Base-by-base conservation (phyloP, 768 basidiomycete species). In the Panellus pusillus region DNA sequence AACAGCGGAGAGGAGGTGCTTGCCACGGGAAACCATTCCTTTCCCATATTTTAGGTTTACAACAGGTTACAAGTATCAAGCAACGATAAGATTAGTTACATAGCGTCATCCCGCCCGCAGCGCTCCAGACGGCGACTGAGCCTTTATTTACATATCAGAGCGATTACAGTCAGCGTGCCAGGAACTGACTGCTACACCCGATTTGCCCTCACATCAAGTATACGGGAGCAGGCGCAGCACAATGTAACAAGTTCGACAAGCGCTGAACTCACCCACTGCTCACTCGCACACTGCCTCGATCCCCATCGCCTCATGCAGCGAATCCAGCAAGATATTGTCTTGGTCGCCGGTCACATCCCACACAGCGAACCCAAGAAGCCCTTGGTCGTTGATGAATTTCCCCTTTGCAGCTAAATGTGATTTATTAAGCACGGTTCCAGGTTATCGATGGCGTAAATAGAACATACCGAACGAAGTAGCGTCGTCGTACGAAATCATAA, bases 301-400 rank as follows among this genome's bases (percentile, higher is more conserved):
- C 11, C 59, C 59, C 52, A 61, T 61, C 39, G 58, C 66, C 71
- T 54, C 61, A 73, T 77, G 63, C 40, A 89, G 85, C 6, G 87
- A 72, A 65, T 87, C 74, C 4, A 89, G 70, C 40, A 90, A 71
- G n/a, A 79, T 74, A 61, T 88, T 75, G n/a, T 82, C 58, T 45
- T 69, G 75, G 64, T 89, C 89, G 4, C 84, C 84, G 28, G 79
- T 84, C 42, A 84, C 78, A 64, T 89, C 84, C 87, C 87, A 89
- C 68, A 86, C 79, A 1, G 82, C 71, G 66, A 89, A 89, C 4
- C 89, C 89, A 52, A 70, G 72, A 15, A 91, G 68, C 7, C 78
- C 79, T 11, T 67, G 66, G 13, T 66, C 54, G 45, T 75, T 74
- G 62, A 89, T 84, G 65, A 77, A 89, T 4, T 64, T 59, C 7